Conservation (phyloP, 176 grass and related monocot genomes). For the Alloteropsis semialata region DNA sequence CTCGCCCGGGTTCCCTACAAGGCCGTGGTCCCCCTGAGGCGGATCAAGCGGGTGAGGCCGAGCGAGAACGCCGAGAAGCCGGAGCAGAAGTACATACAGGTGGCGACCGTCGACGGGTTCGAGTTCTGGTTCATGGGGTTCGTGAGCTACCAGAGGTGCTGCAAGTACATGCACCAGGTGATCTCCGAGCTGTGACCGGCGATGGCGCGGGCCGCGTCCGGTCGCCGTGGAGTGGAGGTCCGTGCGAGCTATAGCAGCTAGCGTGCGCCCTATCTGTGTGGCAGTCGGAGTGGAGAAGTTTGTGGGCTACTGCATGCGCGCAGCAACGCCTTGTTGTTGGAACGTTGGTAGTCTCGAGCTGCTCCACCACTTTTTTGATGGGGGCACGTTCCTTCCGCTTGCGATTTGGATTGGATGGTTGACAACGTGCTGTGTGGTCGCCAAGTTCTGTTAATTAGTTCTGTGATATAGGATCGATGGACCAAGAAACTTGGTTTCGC, state of each 20-base stretch:
- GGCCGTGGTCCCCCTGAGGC: constrained; percentile 56
- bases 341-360: constrained; percentile 22
- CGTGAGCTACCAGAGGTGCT: constrained; percentile 57
- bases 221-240: background rate
- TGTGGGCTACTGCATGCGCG: background rate
- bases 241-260: background rate
- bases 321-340: constrained; percentile 15
- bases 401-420: constrained; percentile 17
- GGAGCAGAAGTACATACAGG: constrained; percentile 76
- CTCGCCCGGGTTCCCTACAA: constrained; percentile 76
- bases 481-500: constrained; percentile 40
- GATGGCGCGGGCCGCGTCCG: background rate
- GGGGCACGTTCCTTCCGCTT: constrained; percentile 45
- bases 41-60: constrained; percentile 42
- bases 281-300: constrained; percentile 9
- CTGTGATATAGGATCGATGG: background rate
- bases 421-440: background rate
- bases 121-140: constrained; percentile 81
- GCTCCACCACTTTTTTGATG: constrained; percentile 38
- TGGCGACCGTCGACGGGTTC: constrained; percentile 67
- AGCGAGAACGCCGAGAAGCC: constrained; percentile 75
- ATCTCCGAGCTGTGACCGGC: constrained; percentile 41
- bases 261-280: background rate
- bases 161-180: constrained; percentile 62
- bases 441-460: background rate